Base-by-base conservation (phyloP, 2,329 filamentous ascomycete genomes). In the Colletotrichum chrysophilum region DNA sequence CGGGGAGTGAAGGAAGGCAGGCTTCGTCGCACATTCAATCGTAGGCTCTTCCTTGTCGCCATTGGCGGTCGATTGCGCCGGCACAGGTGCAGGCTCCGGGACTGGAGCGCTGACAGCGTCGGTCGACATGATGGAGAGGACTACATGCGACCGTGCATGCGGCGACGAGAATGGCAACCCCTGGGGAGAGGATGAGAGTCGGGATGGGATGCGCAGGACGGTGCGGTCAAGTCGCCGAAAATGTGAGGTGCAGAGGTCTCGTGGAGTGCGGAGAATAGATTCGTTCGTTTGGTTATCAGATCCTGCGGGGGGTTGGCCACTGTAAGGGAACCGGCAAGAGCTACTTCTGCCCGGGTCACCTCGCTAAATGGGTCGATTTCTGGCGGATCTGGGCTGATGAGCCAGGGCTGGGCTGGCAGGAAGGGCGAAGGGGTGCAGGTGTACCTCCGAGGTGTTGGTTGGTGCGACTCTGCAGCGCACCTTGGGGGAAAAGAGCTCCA, bases 1-100 rank as follows among this genome's bases (percentile, higher is more conserved):
- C 56, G 91, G 91, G 78, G 91, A 93, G 81, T 92, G 89, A 71
- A 93, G 84, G 79, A 90, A 90, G 75, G 83, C 85, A 34, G 86
- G 84, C 77, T 88, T 86, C 66, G 84, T 86, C 66, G 84, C 81
- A 77, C 82, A 83, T 75, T 85, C 81, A 74, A 81, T 79, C 73
- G 77, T 78, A 66, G 74, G 70, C 52, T 75, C 80, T 71, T 73
- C 61, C 74, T 67, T 77, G 74, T 65, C 78, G 77, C 69, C 78
- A 73, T 79, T 78, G 66, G 78, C 71, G 65, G 70, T 70, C 75
- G 78, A 78, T 75, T 66, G 66, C 36, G 74, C 75, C 71, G 76
- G 80, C 78, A 76, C 68, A 74, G 79, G 75, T 77, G 66, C 81
- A 79, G 79, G 82, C 83, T 85, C 83, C 80, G 86, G 83, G 85